Evolutionary conservation across 2,329 filamentous ascomycete species (phyloP).

Genomic region (Colletotrichum navitas): DNA sequence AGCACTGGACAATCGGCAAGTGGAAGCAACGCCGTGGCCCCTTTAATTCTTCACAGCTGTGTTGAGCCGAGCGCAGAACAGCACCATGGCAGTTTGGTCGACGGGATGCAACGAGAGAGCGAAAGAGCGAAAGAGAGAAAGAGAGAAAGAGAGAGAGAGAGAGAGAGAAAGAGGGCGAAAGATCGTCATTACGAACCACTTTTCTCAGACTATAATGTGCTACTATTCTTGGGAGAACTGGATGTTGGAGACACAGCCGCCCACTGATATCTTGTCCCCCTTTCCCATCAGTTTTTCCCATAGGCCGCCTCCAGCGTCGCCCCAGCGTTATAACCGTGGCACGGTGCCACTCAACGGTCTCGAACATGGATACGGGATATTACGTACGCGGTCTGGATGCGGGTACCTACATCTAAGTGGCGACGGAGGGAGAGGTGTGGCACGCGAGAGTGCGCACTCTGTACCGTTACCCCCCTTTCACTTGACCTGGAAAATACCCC

Average conservation of each 20-base stretch:
- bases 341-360: conserved; percentile 16
- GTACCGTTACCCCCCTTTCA: background rate
- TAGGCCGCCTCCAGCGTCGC: background rate
- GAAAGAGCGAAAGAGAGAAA: background rate
- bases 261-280: background rate
- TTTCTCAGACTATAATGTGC: conserved; percentile 13
- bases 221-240: conserved; percentile 17
- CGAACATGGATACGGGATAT: conserved; percentile 34
- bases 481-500: background rate
- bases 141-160: background rate
- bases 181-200: conserved; percentile 21
- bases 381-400: conserved; percentile 26
- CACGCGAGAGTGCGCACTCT: background rate
- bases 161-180: background rate
- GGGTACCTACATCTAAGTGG: conserved; percentile 13
- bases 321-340: background rate
- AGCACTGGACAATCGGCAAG: background rate
- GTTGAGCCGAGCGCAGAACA: background rate
- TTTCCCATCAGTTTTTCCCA: conserved; percentile 19
- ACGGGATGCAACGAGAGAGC: background rate
- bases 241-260: background rate
- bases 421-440: background rate
- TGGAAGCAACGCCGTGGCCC: background rate
- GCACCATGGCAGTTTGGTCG: background rate
- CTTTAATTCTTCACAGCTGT: background rate